Conservation (phyloP, 2,329 filamentous ascomycete genomes). For the Stylonectria norvegica region DNA sequence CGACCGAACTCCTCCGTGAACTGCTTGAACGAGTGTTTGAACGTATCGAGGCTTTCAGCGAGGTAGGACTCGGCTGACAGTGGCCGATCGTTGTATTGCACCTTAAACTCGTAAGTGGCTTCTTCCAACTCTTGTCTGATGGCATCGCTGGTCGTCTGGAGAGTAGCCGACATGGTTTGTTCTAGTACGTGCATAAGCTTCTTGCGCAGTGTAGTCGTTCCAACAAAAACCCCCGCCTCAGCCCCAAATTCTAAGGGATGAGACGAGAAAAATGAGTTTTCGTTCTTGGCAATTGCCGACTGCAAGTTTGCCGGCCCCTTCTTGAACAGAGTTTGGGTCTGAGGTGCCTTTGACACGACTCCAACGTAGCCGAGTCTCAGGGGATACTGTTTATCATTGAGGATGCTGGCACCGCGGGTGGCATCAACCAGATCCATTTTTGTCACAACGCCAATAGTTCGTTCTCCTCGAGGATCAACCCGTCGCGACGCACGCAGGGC, state of each 20-base stretch:
- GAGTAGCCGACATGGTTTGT: conserved; percentile 91
- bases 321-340: conserved; percentile 71
- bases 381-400: conserved; percentile 89
- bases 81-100: conserved; percentile 96
- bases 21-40: conserved; percentile 97
- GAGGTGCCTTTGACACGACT: conserved; percentile 81
- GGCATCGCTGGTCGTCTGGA: conserved; percentile 85
- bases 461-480: conserved; percentile 89
- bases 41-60: conserved; percentile 88
- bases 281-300: conserved; percentile 79
- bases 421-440: conserved; percentile 98
- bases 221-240: conserved; percentile 69
- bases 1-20: conserved; percentile 89
- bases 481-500: conserved; percentile 84
- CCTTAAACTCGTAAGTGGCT: conserved; percentile 97
- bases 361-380: conserved; percentile 94
- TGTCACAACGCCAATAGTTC: conserved; percentile 97
- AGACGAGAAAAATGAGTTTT: conserved; percentile 79
- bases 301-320: conserved; percentile 77
- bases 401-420: conserved; percentile 69
- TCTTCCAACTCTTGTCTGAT: conserved; percentile 95
- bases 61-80: conserved; percentile 95
- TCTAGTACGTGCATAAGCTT: conserved; percentile 97
- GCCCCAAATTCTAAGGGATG: conserved; percentile 79
- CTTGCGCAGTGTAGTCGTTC: conserved; percentile 82